phyloP scores from a whole-genome alignment of 2,329 filamentous ascomycete genomes.

The Calonectria hongkongensis region DNA sequence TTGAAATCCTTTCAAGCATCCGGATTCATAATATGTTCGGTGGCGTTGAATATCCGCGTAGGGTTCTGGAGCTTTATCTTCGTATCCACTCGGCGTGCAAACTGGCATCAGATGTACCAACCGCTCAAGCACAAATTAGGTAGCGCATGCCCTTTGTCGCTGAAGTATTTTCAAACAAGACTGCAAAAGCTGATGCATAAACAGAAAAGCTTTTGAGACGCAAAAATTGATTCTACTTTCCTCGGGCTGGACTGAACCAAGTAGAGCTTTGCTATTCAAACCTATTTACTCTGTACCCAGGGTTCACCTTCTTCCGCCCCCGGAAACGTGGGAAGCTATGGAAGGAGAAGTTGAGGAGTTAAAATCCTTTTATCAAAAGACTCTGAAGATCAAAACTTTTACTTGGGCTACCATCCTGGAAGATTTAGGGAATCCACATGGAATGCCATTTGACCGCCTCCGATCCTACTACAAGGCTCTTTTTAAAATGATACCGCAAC shows the following conservation, averaged over 20 bases:
- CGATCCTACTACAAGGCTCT: background rate
- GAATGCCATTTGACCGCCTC: background rate
- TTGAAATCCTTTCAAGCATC: background rate
- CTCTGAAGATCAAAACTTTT: background rate
- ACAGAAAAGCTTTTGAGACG: background rate
- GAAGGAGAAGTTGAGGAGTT: background rate
- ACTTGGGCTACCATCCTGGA: background rate
- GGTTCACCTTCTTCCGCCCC: background rate
- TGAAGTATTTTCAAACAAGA: no score
- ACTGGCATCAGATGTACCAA: slow-evolving; percentile 33
- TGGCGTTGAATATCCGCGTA: slow-evolving; percentile 44
- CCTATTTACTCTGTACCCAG: background rate
- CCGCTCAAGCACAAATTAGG: slow-evolving; percentile 45
- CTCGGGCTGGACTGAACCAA: background rate
- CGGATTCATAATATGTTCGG: background rate
- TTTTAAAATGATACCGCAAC: background rate
- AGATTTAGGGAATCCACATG: background rate
- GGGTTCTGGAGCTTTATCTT: slow-evolving; percentile 50
- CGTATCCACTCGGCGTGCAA: slow-evolving; percentile 50
- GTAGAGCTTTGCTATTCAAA: background rate
- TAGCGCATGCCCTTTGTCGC: background rate
- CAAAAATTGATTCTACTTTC: background rate
- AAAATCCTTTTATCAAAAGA: background rate
- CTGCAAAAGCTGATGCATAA: slow-evolving; percentile 12
- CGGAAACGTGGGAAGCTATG: background rate